Evolutionary conservation across 768 basidiomycete genomes (phyloP).

Genomic region (Lentinula detonsa): DNA sequence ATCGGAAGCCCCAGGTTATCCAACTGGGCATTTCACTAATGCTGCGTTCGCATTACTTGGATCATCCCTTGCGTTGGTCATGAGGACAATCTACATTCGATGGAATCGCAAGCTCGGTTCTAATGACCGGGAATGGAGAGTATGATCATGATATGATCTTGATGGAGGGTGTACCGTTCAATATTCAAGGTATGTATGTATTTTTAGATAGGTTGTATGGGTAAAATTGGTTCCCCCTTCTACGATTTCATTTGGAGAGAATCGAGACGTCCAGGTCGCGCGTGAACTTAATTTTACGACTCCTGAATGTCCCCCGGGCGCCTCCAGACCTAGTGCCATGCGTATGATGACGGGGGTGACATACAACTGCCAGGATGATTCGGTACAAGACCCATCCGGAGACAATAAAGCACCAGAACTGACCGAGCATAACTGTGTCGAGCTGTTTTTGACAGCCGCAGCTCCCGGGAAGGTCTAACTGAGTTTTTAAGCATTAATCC

Average conservation of each 20-base stretch:
- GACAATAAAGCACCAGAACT: too few species aligned
- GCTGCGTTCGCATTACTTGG: conserved; percentile 20
- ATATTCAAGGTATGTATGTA: too few species aligned
- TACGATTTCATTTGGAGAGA: not conserved
- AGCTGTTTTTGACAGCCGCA: too few species aligned
- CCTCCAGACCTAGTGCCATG: not conserved
- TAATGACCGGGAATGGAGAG: conserved; percentile 1
- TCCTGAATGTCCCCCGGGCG: not conserved
- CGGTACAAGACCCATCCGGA: not conserved
- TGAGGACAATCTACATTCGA: conserved; percentile 1
- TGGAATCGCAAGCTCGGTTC: not conserved
- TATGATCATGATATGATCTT: not conserved
- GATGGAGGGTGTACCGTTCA: too few species aligned
- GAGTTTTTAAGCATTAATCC: too few species aligned
- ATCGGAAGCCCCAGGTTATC: conserved; percentile 22
- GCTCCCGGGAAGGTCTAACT: too few species aligned
- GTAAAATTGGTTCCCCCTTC: not conserved
- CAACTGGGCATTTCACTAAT: conserved; percentile 29
- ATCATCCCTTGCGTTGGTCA: not conserved
- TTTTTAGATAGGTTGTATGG: too few species aligned
- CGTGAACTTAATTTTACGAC: conserved; percentile 1
- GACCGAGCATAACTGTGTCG: too few species aligned
- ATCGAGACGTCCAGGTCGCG: not conserved
- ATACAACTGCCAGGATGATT: conserved; percentile 18
- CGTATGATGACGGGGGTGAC: too few species aligned